These are phyloP conservation scores for Phaeosphaeriaceae sp. DNA, from an alignment of 2,329 filamentous ascomycete genomes.

Conservation along the genomic window DNA sequence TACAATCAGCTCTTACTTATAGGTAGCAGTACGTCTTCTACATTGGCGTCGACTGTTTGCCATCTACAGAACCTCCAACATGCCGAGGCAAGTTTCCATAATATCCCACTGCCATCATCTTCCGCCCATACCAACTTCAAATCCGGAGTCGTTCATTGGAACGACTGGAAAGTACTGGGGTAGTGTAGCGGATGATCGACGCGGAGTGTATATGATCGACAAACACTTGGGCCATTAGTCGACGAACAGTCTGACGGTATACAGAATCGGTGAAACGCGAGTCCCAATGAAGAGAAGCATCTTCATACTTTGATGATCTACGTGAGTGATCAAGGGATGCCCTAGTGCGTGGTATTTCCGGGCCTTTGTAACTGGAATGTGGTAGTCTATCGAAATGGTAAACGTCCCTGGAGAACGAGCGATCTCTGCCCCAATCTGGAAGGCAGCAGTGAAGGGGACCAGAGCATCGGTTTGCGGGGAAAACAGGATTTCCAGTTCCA, in stretches of 20 bases:
- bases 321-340: no score
- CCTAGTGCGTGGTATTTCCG: neutral
- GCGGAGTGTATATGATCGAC: neutral
- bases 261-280: neutral
- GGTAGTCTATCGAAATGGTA: neutral
- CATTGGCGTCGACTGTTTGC: neutral
- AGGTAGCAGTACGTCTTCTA: neutral
- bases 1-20: neutral
- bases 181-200: conserved; percentile 5
- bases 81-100: conserved; percentile 3
- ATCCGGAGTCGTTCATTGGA: conserved; percentile 3
- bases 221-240: neutral
- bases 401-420: neutral
- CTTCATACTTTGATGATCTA: no score
- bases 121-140: neutral
- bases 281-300: no score
- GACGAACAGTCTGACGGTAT: neutral
- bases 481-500: no score
- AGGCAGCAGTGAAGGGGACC: neutral
- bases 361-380: neutral
- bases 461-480: conserved; percentile 2
- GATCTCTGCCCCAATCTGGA: conserved; percentile 1
- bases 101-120: neutral
- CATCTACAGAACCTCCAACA: neutral
- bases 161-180: neutral